A percentile compares a stretch with the other conserved stretches of the same genome.
phyloP scores from a whole-genome alignment of 2,329 filamentous ascomycete genomes.

The Ophiocordyceps camponoti-saundersi region DNA sequence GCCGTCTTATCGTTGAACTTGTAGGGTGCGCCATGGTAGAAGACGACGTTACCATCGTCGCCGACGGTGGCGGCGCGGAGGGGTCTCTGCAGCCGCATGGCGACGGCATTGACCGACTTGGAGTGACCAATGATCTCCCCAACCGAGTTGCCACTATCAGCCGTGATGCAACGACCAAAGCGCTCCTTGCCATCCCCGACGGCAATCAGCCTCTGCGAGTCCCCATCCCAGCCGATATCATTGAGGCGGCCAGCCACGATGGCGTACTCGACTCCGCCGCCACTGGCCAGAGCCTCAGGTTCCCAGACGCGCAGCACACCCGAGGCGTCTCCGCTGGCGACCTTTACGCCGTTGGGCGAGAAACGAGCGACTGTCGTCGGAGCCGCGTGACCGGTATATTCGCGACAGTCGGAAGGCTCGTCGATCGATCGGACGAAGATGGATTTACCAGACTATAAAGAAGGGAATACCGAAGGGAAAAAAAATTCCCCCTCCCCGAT shows the following conservation, averaged over 20 bases:
- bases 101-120: slow-evolving; percentile 77
- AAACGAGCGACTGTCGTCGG: slow-evolving; percentile 87
- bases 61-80: slow-evolving; percentile 79
- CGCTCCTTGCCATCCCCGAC: slow-evolving; percentile 90
- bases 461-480: too few species aligned
- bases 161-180: slow-evolving; percentile 86
- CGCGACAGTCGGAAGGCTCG: slow-evolving; percentile 63
- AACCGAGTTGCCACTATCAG: slow-evolving; percentile 89
- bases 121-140: slow-evolving; percentile 89
- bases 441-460: slow-evolving; percentile 70
- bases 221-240: slow-evolving; percentile 93
- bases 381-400: slow-evolving; percentile 84
- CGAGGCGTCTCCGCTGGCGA: slow-evolving; percentile 77
- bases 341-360: slow-evolving; percentile 83
- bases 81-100: slow-evolving; percentile 79
- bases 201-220: slow-evolving; percentile 89
- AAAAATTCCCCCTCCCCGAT: too few species aligned
- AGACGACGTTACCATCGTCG: slow-evolving; percentile 79
- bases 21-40: slow-evolving; percentile 87
- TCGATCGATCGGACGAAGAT: slow-evolving; percentile 94
- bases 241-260: slow-evolving; percentile 93
- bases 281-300: slow-evolving; percentile 64
- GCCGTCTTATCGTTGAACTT: slow-evolving; percentile 80
- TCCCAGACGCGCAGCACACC: slow-evolving; percentile 89
- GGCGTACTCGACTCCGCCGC: slow-evolving; percentile 71